Base-by-base conservation (phyloP, 208 protist species). In the Leishmania tarentolae region DNA sequence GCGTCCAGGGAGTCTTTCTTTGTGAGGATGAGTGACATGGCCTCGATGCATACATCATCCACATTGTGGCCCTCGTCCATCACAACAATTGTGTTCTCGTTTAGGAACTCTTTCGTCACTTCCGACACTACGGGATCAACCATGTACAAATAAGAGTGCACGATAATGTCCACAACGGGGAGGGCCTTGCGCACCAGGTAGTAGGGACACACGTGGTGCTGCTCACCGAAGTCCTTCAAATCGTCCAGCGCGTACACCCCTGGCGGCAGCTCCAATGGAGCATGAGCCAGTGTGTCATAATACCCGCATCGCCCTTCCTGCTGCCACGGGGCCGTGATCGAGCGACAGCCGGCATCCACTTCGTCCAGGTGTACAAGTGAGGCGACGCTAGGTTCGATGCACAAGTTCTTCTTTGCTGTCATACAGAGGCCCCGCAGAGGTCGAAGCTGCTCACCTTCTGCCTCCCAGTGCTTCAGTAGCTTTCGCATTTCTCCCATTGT, bases 31-130 rank as follows among this genome's bases (percentile, higher is more conserved):
- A 99, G 92, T 76, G 96, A 99, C 88, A 99, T 96, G 11, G 97
- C 94, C 84, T 99, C 99, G 83, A 99, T 99, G 87, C 99, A 99
- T 11, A 99, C 98, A 85, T 99, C 99, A 87, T 99, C 99, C 61
- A 99, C 99, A 87, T 99, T 99, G 90, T 99, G 99, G 6, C 99
- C 99, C 87, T 99, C 99, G 85, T 99, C 99, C 92, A 99, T 99
- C 6, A 99, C 97, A 13, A 99, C 95, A 74, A 99, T 99, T 17
- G 93, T 99, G 78, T 99, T 98, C 70, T 95, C 96, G 53, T 94
- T 90, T 59, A 99, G 85, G 46, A 95, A 92, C 81, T 94, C 93
- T 2, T 97, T 96, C 0, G 99, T 97, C 11, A 99, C 88, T 28
- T 95, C 93, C 7, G 98, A 89, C 61, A 99, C 99, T 81, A 99